Conservation (phyloP, 2,329 filamentous ascomycete genomes). For the Beauveria scarabaeidicola region DNA sequence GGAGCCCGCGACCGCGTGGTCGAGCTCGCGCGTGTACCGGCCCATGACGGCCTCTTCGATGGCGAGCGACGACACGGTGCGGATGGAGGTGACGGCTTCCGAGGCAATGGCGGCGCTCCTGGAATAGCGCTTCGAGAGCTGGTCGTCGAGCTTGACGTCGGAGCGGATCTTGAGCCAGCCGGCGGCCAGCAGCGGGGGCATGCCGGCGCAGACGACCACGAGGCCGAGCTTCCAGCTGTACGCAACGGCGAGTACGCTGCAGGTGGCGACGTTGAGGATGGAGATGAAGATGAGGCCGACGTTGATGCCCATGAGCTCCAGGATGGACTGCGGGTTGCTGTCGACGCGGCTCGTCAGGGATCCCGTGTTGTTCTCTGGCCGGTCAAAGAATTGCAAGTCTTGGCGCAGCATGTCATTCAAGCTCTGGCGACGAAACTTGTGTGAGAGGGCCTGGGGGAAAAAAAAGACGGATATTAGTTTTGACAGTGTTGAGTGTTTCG, state of each 20-base stretch:
- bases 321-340: conserved; percentile 29
- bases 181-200: conserved; percentile 31
- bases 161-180: conserved; percentile 37
- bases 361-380: conserved; percentile 24
- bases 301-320: conserved; percentile 37
- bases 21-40: conserved; percentile 26
- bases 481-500: too few species aligned
- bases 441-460: conserved; percentile 14
- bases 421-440: conserved; percentile 21
- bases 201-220: conserved; percentile 31
- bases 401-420: conserved; percentile 23
- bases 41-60: conserved; percentile 26
- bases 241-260: conserved; percentile 30
- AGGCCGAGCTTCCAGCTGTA: conserved; percentile 38
- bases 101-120: conserved; percentile 35
- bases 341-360: conserved; percentile 25
- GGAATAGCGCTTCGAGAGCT: conserved; percentile 27
- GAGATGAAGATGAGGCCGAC: conserved; percentile 33
- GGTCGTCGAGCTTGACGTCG: conserved; percentile 29
- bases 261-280: conserved; percentile 31
- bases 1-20: conserved; percentile 16
- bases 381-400: conserved; percentile 35
- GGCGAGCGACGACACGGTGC: conserved; percentile 33
- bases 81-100: conserved; percentile 37
- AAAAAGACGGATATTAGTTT: not conserved